Base-by-base conservation (phyloP, 805 yeast genomes). In the Candida sithepensis region DNA sequence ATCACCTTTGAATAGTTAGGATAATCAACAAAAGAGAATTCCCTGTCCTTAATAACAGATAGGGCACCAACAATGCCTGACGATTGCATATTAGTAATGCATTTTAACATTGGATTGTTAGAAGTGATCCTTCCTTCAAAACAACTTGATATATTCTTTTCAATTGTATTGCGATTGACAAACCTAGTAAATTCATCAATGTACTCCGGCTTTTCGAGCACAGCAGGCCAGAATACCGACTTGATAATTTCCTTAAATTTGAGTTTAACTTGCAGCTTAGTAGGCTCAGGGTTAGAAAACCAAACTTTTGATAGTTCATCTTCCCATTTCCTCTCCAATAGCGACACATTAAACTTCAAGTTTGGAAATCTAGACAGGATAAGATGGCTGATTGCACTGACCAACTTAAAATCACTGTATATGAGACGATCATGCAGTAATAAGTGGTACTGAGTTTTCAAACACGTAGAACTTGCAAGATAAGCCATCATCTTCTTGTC, bases 351-450 rank as follows among this genome's bases (percentile, higher is more conserved):
- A 12, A 54, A 24, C 9, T 24, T 8, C 14, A 50, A 16, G 3
- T 36, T 20, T 3, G 59, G 60, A n/a, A 45, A 48, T 14, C 38
- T 28, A 5, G 21, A 21, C 6, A 32, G 30, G 2, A 61, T n/a
- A 12, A 48, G 22, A 6, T 40, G 41, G 7, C 50, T 24, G n/a
- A 64, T 42, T 12, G 51, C 55, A 13, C 52, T 49, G 34, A 56
- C 43, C 6, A 56, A 34, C 7, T 59, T 52, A 12, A 56, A 26
- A 22, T 58, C 53, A 3, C 45, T 44, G 33, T 45, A 59, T 7
- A 61, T 18, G 9, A 63, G 32, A 41, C 51, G 55, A 43, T 64
- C 68, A 48, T 64, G 68, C 12, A 63, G 39, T 6, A 64, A 41
- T 18, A 63, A 51, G 44, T 59, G 64, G 20, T 56, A 61, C 18